These are phyloP conservation scores for Termitomyces sp. DNA, from an alignment of 768 basidiomycete species.

Conservation along the genomic window DNA sequence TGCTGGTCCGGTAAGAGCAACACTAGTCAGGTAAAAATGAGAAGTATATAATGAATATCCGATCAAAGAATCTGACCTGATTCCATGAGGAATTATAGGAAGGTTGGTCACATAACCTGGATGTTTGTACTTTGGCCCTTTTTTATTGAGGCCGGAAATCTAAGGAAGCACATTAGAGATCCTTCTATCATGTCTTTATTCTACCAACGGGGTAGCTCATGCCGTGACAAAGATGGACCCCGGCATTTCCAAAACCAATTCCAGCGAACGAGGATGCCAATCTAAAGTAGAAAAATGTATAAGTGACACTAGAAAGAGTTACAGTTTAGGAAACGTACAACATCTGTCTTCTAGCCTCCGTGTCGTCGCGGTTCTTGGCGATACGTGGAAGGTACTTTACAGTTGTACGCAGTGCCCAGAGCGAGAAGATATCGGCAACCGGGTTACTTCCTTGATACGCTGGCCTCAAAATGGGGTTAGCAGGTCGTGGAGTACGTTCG, in stretches of 20 bases:
- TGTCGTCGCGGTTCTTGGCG: conserved; percentile 70
- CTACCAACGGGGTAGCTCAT: conserved; percentile 77
- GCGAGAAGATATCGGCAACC: conserved; percentile 92
- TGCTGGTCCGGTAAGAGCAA: conserved; percentile 87
- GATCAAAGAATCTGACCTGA: conserved; percentile 42
- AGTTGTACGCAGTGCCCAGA: conserved; percentile 88
- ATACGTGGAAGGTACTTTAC: conserved; percentile 87
- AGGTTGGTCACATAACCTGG: conserved; percentile 80
- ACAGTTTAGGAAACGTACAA: conserved; percentile 39
- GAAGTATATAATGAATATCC: not conserved
- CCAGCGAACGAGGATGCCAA: conserved; percentile 92
- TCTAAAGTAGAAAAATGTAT: conserved; percentile 27
- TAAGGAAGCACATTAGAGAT: conserved; percentile 20
- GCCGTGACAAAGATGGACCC: conserved; percentile 86
- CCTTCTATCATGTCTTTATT: not conserved
- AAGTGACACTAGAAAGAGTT: not conserved
- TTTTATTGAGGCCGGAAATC: conserved; percentile 94
- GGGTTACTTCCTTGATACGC: conserved; percentile 94
- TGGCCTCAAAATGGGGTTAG: conserved; percentile 86
- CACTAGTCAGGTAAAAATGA: conserved; percentile 33
- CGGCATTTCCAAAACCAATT: conserved; percentile 92
- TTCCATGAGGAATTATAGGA: conserved; percentile 92
- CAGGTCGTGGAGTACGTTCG: conserved; percentile 83
- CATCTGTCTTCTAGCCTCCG: conserved; percentile 87
- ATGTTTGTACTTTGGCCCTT: conserved; percentile 87